These are phyloP conservation scores for Ophiocordyceps camponoti-saundersi DNA, from an alignment of 2,329 filamentous ascomycete species.

Conservation along the genomic window DNA sequence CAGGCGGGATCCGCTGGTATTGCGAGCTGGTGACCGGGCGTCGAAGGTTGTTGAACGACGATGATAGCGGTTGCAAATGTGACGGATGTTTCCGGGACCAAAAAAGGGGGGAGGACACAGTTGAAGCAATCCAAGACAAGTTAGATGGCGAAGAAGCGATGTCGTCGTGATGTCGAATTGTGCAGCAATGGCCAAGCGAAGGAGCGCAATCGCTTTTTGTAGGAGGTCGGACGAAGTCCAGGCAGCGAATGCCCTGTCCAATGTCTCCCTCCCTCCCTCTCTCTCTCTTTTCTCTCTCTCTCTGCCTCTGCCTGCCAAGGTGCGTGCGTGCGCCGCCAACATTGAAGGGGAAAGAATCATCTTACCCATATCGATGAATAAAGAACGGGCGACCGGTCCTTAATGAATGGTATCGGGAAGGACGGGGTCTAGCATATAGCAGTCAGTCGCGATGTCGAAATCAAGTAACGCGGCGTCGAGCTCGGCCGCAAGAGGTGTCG, in stretches of 20 bases:
- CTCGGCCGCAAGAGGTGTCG: neutral
- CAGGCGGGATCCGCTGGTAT: constrained; percentile 31
- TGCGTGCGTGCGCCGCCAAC: constrained; percentile 7
- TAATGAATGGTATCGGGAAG: constrained; percentile 13
- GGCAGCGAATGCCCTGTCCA: neutral
- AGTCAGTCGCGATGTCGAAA: constrained; percentile 10
- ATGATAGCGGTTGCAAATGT: constrained; percentile 6
- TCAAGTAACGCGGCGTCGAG: constrained; percentile 1
- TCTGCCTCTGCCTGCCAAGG: constrained; percentile 10
- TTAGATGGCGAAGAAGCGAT: constrained; percentile 26
- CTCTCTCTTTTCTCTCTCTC: constrained; percentile 6
- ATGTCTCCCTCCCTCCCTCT: constrained; percentile 4
- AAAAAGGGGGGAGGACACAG: constrained; percentile 8
- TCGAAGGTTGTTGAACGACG: neutral
- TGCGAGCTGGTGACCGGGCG: constrained; percentile 17
- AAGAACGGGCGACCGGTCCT: constrained; percentile 16
- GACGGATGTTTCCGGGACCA: constrained; percentile 12
- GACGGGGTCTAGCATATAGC: constrained; percentile 8
- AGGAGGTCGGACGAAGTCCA: neutral
- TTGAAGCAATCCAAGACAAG: constrained; percentile 23
- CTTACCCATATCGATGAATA: constrained; percentile 25
- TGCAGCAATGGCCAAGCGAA: constrained; percentile 7
- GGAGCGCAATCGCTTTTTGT: constrained; percentile 2
- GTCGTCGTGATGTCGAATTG: constrained; percentile 14
- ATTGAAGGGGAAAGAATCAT: constrained; percentile 11